Evolutionary conservation across 495 filamentous ascomycete genomes (phyloP).

Genomic region (Staphylotrichum longicolle): DNA sequence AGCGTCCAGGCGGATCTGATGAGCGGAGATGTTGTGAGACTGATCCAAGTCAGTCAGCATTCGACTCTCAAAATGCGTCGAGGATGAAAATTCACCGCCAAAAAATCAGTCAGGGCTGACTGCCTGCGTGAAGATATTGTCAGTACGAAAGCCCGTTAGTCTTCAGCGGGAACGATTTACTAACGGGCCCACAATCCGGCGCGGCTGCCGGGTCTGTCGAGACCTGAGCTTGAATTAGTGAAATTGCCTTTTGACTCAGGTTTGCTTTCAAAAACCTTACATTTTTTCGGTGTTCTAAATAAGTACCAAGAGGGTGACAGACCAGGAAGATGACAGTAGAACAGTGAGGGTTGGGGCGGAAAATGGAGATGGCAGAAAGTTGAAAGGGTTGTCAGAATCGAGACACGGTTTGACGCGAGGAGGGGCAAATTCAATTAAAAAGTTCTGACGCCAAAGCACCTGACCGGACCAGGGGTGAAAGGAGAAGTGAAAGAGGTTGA

Average conservation of each 20-base stretch:
- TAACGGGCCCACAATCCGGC: constrained; percentile 39
- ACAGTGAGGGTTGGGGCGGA: background rate
- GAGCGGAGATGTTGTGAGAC: constrained; percentile 88
- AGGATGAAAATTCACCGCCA: constrained; percentile 56
- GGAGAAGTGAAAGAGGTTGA: background rate
- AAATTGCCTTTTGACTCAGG: background rate
- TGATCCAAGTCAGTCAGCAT: constrained; percentile 30
- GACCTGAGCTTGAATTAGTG: constrained; percentile 24
- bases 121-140: constrained; percentile 36
- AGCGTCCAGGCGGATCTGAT: constrained; percentile 67
- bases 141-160: background rate
- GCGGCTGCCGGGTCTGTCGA: constrained; percentile 22
- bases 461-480: constrained; percentile 18
- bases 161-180: constrained; percentile 9
- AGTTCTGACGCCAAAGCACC: constrained; percentile 31
- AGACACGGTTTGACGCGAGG: constrained; percentile 30
- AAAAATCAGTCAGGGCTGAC: constrained; percentile 78
- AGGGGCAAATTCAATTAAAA: constrained; percentile 34
- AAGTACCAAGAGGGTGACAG: no score
- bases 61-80: background rate
- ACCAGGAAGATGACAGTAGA: background rate
- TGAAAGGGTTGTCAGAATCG: background rate
- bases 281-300: background rate
- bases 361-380: background rate
- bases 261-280: constrained; percentile 1